Percentiles rank a stretch among this genome's conserved stretches.
These are phyloP conservation scores for Oryza coarctata DNA, from an alignment of 176 grass and related monocot genomes.

Conservation along the genomic window DNA sequence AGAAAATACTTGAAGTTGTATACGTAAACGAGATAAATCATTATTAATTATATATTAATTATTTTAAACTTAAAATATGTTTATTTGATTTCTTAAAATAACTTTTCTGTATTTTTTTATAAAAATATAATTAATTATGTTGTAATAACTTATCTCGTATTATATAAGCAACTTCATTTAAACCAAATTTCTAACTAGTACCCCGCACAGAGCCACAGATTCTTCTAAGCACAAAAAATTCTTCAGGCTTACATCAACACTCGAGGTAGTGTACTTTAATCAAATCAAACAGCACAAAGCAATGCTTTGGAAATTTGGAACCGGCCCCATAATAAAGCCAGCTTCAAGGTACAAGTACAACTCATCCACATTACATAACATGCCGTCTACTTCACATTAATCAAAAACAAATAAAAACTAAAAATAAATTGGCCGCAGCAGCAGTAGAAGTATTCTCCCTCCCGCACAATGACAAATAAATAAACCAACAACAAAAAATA, in stretches of 20 bases:
- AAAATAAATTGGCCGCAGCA: conserved; percentile 27
- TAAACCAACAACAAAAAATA: neutral
- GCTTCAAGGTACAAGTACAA: conserved; percentile 26
- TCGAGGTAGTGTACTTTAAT: conserved; percentile 18
- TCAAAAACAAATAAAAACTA: neutral
- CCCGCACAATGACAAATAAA: neutral
- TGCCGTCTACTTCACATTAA: conserved; percentile 42
- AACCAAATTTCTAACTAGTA: too few species aligned
- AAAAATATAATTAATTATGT: too few species aligned
- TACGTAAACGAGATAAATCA: too few species aligned
- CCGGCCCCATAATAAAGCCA: conserved; percentile 30
- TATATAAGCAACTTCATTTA: too few species aligned
- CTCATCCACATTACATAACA: conserved; percentile 27
- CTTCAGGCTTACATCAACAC: conserved; percentile 2
- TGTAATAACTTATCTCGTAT: too few species aligned
- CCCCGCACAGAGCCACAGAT: neutral
- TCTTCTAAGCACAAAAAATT: neutral
- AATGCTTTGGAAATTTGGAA: neutral
- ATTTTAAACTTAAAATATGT: too few species aligned
- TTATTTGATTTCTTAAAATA: too few species aligned
- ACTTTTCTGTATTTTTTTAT: too few species aligned
- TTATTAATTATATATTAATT: too few species aligned
- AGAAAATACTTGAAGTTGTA: too few species aligned
- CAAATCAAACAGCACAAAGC: neutral
- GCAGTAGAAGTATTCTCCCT: neutral